A percentile compares a stretch with the other conserved stretches of the same genome.
These are phyloP conservation scores for Sordariomycetes sp. DNA, from an alignment of 2,329 filamentous ascomycete genomes.

Conservation along the genomic window DNA sequence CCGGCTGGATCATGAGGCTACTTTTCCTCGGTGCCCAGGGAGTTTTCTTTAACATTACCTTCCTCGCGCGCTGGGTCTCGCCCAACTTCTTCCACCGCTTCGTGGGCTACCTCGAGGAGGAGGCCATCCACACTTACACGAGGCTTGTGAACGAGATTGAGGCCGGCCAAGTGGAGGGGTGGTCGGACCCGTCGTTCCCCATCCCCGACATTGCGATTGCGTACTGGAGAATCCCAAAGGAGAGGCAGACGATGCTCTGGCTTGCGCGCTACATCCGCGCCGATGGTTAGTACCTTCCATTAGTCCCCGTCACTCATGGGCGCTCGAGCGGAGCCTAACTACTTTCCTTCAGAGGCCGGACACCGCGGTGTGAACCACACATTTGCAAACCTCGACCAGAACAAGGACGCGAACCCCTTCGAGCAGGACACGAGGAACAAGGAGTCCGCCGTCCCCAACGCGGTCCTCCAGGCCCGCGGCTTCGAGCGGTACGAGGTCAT, in stretches of 20 bases:
- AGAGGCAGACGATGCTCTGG: conserved; percentile 69
- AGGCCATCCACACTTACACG: conserved; percentile 92
- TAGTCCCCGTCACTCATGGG: too few species aligned
- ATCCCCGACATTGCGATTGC: conserved; percentile 79
- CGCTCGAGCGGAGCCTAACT: neutral
- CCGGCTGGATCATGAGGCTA: conserved; percentile 75
- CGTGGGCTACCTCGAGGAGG: conserved; percentile 93
- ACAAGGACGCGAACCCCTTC: conserved; percentile 84
- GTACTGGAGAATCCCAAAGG: conserved; percentile 93
- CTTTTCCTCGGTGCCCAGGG: conserved; percentile 90
- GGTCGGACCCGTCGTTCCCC: conserved; percentile 54
- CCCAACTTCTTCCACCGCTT: conserved; percentile 88
- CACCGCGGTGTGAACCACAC: conserved; percentile 96
- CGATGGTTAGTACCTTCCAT: conserved; percentile 25
- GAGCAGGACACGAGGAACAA: conserved; percentile 67
- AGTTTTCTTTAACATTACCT: conserved; percentile 92
- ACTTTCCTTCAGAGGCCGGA: conserved; percentile 49
- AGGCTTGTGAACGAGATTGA: conserved; percentile 81
- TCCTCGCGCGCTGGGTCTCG: conserved; percentile 75
- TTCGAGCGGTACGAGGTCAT: conserved; percentile 79
- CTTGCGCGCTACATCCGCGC: conserved; percentile 78
- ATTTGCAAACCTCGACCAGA: conserved; percentile 73
- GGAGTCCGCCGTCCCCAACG: conserved; percentile 49
- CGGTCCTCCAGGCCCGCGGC: conserved; percentile 51
- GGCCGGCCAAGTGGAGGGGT: conserved; percentile 67